Base-by-base conservation (phyloP, 805 yeast genomes). In the Candida andamanensis region DNA sequence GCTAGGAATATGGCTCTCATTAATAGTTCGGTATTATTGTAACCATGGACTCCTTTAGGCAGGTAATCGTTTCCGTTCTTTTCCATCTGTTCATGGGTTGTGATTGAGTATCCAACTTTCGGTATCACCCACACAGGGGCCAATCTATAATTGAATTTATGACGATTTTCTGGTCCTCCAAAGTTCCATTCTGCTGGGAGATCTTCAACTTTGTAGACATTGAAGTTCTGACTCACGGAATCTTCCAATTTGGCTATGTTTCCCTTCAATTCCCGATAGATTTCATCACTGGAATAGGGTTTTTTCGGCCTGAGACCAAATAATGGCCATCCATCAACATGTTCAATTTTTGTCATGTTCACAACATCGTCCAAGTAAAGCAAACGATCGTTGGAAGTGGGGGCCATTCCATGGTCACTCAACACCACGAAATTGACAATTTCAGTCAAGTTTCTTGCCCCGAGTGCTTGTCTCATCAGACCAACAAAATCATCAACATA, bases 341-440 rank as follows among this genome's bases (percentile, higher is more conserved):
- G 77, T 37, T 77, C 79, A 28, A 84, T 67, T 36, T 67, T 63
- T 2, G 53, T 46, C 39, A 71, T 39, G 45, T 76, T 77, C 8
- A 85, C 56, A 12, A 85, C 39, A 41, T 86, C 92, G 52, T 86
- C 95, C 39, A 89, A 55, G 40, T 75, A 76, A 2, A 87, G 58
- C 8, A 85, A 53, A 38, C 95, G 60, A 9, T 78, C 74, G 41
- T 78, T 72, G 1, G 85, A 71, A 1, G 95, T 82, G 5, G 95
- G 90, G 0, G 94, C 80, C 95, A 86, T 87, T 8, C 96, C 96
- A 52, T 87, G 96, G 54, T 89, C 96, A 27, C 95, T 84, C 3
- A 89, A 82, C 26, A 89, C 60, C 0, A 90, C 58, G 14, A 89
- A 57, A 51, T 90, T 89, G 13, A 82, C 83, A 25, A 85, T 67